Evolutionary conservation across 306 rosid species (phyloP).

Genomic region (Malus orientalis): DNA sequence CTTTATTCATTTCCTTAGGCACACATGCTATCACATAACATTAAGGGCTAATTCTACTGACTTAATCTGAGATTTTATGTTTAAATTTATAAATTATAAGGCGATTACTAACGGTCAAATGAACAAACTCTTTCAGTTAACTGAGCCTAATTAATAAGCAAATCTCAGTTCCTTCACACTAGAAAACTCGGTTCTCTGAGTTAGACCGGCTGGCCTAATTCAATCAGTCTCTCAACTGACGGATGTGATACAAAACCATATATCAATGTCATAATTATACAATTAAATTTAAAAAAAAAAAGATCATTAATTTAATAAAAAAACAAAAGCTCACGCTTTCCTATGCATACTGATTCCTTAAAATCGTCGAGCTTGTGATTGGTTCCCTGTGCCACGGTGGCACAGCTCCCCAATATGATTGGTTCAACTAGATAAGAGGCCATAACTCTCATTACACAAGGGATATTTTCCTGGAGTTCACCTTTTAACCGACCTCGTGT

Average conservation of each 20-base stretch:
- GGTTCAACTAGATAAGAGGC: constrained; percentile 43
- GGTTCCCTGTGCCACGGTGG: constrained; percentile 61
- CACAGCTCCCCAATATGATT: constrained; percentile 49
- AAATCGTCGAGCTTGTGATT: constrained; percentile 81
- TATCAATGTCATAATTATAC: not conserved
- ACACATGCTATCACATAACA: not conserved
- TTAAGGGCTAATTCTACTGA: not conserved
- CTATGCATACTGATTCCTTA: constrained; percentile 67
- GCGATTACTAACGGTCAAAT: constrained; percentile 27
- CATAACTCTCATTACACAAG: constrained; percentile 24
- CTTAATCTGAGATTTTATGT: not conserved
- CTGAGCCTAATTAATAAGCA: constrained; percentile 32
- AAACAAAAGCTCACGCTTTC: not conserved
- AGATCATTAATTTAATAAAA: not conserved
- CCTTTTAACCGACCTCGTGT: constrained; percentile 37
- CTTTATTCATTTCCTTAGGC: too few species aligned
- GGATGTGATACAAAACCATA: not conserved
- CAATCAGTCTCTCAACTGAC: not conserved
- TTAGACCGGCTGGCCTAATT: not conserved
- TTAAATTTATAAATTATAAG: not conserved
- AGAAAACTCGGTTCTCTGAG: not conserved
- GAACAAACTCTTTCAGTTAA: constrained; percentile 22
- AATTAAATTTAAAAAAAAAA: not conserved
- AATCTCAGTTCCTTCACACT: not conserved
- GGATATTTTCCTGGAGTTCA: constrained; percentile 31